Base-by-base conservation (phyloP, 768 basidiomycete species). In the Amanita polypyramis region DNA sequence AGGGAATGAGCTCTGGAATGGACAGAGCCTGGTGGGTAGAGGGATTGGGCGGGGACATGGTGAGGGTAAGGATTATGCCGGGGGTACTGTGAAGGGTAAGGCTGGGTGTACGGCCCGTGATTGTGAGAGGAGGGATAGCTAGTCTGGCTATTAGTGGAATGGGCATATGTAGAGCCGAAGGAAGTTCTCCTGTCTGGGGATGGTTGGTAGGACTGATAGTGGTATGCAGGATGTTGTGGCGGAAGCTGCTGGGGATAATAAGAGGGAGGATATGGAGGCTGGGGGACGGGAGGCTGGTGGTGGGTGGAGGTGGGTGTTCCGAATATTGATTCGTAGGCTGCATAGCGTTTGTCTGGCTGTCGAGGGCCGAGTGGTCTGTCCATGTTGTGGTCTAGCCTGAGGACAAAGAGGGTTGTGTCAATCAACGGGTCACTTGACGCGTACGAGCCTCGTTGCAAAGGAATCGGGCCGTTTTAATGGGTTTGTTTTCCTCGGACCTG, bases 251-350 rank as follows among this genome's bases (percentile, higher is more conserved):
- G 58, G 23, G 55, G 52, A 49, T 61, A 58, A 50, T 54, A 53
- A n/a, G n/a, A n/a, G 43, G 57, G 54, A 39, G 59, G 55, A 43
- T 56, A 49, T 20, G 41, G 51, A 12, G 53, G 21, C 27, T 56
- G 50, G 50, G 66, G 65, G 42, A n/a, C 11, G 30, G n/a, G 19
- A 8, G 15, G 8, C 12, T 68, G 64, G 55, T 80, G 81, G 62
- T 79, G 79, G 27, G 68, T 54, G 39, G 71, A 66, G 43, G 77
- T 76, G 44, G 86, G 83, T 20, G 88, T 76, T 20, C 87, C 87
- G 65, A 92, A 92, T 67, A 92, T 90, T 59, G 82, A 78, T 64
- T 90, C 85, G 69, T 89, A 92, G 39, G 88, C 88, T 47, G 80
- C 77, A 64, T 77, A 70, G 45, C 88, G 82, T 61, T 88, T 87